A percentile compares a stretch with the other conserved stretches of the same genome.
phyloP scores from a whole-genome alignment of 345 rosid species.

The Ailanthus altissimus region DNA sequence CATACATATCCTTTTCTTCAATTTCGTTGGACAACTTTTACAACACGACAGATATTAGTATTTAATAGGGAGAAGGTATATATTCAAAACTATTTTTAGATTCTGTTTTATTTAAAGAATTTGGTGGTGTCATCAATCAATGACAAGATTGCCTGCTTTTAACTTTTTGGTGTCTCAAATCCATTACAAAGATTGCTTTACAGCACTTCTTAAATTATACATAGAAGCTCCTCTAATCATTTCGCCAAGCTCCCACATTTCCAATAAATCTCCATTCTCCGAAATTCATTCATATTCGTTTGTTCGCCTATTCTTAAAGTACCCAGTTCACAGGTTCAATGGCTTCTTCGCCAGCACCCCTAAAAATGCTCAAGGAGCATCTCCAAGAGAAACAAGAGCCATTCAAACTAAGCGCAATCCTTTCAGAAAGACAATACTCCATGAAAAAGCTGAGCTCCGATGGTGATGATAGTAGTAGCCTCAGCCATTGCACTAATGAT shows the following conservation, averaged over 20 bases:
- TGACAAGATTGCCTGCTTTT: conserved; percentile 19
- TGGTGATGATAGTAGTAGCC: conserved; percentile 11
- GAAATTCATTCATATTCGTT: background rate
- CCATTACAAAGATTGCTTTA: conserved; percentile 17
- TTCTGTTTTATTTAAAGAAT: background rate
- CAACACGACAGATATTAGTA: background rate
- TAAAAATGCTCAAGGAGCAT: conserved; percentile 38
- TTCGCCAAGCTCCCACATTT: background rate
- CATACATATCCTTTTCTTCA: background rate
- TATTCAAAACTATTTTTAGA: background rate
- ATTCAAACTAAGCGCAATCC: conserved; percentile 28
- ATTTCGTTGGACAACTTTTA: conserved; percentile 15
- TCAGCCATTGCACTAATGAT: conserved; percentile 9
- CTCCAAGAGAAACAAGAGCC: conserved; percentile 44
- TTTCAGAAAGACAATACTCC: conserved; percentile 27
- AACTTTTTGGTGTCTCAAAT: conserved; percentile 17
- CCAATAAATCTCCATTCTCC: background rate
- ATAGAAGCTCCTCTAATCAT: conserved; percentile 20
- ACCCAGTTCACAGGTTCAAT: conserved; percentile 15
- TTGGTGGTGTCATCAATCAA: conserved; percentile 19
- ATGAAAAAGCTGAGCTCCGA: conserved; percentile 17
- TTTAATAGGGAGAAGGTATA: background rate
- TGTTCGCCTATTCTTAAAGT: background rate
- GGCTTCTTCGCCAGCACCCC: conserved; percentile 12
- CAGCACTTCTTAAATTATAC: conserved; percentile 9